Evolutionary conservation across 345 rosid genomes (phyloP).

Genomic region (Pistacia integerrima): DNA sequence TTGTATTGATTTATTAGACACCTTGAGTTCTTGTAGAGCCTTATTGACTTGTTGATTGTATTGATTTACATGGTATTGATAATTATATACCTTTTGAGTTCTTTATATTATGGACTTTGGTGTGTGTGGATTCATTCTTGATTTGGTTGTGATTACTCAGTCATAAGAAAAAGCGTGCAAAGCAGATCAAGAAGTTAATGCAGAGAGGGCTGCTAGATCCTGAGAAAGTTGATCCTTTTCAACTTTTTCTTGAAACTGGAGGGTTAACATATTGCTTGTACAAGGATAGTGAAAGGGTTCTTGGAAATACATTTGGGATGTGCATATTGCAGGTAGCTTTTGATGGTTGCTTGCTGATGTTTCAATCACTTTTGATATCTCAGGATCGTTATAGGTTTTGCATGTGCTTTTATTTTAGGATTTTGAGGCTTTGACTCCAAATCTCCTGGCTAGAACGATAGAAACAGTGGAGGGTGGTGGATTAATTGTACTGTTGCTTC

Average conservation of each 20-base stretch:
- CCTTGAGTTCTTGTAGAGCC: too few species aligned
- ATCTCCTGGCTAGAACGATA: constrained; percentile 91
- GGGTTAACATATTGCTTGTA: constrained; percentile 87
- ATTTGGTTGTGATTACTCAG: constrained; percentile 45
- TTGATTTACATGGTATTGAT: neutral
- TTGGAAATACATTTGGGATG: constrained; percentile 97
- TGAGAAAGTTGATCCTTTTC: constrained; percentile 89
- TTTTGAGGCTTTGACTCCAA: constrained; percentile 96
- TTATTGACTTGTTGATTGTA: too few species aligned
- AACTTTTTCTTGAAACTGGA: constrained; percentile 84
- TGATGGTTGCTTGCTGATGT: neutral
- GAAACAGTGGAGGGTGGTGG: constrained; percentile 99
- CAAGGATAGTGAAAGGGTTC: constrained; percentile 83
- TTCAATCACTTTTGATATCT: constrained; percentile 7
- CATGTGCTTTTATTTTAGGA: constrained; percentile 51
- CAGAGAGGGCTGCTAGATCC: constrained; percentile 92
- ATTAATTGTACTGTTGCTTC: constrained; percentile 70
- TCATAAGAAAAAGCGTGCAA: constrained; percentile 83
- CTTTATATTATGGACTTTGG: neutral
- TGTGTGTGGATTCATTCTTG: neutral
- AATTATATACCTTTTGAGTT: neutral
- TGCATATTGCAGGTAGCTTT: constrained; percentile 84
- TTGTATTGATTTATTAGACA: neutral
- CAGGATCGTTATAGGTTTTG: constrained; percentile 11
- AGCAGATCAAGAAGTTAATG: constrained; percentile 81